These are phyloP conservation scores for Colletotrichum brevisporum DNA, from an alignment of 2,329 filamentous ascomycete species.

Conservation along the genomic window DNA sequence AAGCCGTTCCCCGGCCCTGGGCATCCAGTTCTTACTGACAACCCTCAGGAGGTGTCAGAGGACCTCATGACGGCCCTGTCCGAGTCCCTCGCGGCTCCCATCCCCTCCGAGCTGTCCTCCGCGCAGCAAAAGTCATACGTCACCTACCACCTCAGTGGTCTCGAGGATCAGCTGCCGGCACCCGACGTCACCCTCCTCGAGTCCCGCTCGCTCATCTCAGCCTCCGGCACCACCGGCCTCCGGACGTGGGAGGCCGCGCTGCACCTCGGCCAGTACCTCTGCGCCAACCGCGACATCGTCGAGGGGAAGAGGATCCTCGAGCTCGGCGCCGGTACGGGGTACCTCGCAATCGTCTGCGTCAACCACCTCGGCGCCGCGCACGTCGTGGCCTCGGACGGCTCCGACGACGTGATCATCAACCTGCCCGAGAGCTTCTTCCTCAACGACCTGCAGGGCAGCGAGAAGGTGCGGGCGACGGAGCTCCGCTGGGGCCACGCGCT, in stretches of 20 bases:
- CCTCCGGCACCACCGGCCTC: conserved; percentile 80
- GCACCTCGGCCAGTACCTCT: conserved; percentile 79
- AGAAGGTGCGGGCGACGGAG: conserved; percentile 63
- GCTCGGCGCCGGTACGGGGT: conserved; percentile 82
- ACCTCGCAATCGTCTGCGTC: conserved; percentile 81
- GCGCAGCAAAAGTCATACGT: conserved; percentile 82
- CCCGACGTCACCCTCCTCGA: conserved; percentile 75
- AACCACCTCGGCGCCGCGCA: conserved; percentile 72
- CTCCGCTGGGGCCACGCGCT: conserved; percentile 76
- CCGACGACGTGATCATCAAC: conserved; percentile 77
- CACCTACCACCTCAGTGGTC: conserved; percentile 72
- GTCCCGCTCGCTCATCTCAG: conserved; percentile 77
- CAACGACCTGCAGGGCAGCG: conserved; percentile 70
- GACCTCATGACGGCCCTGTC: conserved; percentile 80
- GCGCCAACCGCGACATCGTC: conserved; percentile 61
- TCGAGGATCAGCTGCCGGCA: conserved; percentile 40
- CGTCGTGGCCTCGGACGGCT: conserved; percentile 81
- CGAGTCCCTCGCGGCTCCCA: conserved; percentile 72
- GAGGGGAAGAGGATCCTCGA: conserved; percentile 74
- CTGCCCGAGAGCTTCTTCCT: conserved; percentile 78
- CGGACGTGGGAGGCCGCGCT: conserved; percentile 87
- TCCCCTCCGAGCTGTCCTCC: conserved; percentile 74
- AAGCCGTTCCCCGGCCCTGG: not conserved
- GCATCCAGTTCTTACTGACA: conserved; percentile 4
- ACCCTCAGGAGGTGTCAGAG: conserved; percentile 83